phyloP scores from a whole-genome alignment of 139 green algal genomes.

The Spirogloea muscicola region DNA sequence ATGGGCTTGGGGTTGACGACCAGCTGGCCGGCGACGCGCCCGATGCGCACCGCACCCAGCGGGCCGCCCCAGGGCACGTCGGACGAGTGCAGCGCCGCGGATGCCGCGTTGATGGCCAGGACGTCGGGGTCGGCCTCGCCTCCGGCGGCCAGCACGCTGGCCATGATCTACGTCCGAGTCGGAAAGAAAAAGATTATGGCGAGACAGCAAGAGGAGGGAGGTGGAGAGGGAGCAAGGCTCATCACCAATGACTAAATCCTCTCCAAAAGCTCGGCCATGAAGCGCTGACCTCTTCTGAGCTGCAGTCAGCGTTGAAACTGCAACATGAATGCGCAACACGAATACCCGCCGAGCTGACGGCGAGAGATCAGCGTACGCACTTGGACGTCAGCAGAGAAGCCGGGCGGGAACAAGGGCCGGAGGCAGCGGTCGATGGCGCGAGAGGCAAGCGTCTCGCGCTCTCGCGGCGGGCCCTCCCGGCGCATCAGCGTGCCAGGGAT shows the following conservation, averaged over 20 bases:
- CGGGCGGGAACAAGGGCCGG: slow-evolving; percentile 66
- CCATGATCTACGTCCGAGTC: slow-evolving; percentile 22
- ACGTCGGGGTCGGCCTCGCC: slow-evolving; percentile 55
- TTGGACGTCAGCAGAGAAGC: slow-evolving; percentile 56
- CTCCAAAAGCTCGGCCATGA: no score
- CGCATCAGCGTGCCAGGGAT: slow-evolving; percentile 64
- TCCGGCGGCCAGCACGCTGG: slow-evolving; percentile 49
- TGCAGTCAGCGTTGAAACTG: neutral
- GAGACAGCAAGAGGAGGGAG: neutral
- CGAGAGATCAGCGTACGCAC: neutral
- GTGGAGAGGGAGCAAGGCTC: neutral
- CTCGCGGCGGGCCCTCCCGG: slow-evolving; percentile 57
- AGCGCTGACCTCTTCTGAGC: no score
- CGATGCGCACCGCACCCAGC: slow-evolving; percentile 56
- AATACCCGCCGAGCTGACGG: neutral
- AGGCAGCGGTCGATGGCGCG: slow-evolving; percentile 67
- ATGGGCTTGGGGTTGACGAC: slow-evolving; percentile 46
- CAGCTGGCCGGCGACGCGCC: slow-evolving; percentile 26
- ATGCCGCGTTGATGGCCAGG: slow-evolving; percentile 72
- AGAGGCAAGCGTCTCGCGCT: slow-evolving; percentile 62
- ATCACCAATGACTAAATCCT: neutral
- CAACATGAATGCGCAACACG: neutral
- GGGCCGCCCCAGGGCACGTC: slow-evolving; percentile 70
- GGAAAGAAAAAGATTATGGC: neutral
- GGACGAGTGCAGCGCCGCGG: slow-evolving; percentile 60